Evolutionary conservation across 106 monocot genomes (phyloP).

Genomic region (Platanthera guangdongensis): DNA sequence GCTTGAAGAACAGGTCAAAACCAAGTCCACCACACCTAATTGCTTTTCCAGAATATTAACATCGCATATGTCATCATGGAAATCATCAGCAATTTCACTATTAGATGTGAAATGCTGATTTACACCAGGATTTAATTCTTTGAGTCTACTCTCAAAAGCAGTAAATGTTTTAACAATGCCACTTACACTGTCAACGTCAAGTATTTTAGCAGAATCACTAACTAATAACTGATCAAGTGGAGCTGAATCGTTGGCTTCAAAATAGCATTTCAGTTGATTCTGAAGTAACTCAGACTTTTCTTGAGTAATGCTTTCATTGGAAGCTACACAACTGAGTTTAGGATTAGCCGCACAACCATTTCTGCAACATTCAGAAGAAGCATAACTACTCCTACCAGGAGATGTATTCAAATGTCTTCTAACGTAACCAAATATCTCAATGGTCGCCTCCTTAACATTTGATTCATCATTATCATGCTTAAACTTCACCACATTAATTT

Average conservation of each 20-base stretch:
- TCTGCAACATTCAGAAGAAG: not conserved
- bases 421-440: not conserved
- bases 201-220: not conserved
- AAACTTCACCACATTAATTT: not conserved
- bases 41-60: not conserved
- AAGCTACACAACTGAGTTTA: not conserved
- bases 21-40: not conserved
- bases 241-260: not conserved
- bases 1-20: not conserved
- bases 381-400: not conserved
- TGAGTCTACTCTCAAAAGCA: not conserved
- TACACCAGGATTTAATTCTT: not conserved
- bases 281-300: not conserved
- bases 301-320: not conserved
- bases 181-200: not conserved
- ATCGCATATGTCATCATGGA: slow-evolving; percentile 1
- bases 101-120: not conserved
- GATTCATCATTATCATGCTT: not conserved
- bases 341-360: not conserved
- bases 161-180: not conserved
- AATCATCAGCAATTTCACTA: not conserved
- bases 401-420: not conserved
- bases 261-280: not conserved
- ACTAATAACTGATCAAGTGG: not conserved
- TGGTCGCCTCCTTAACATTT: not conserved